Percentiles rank a stretch among this genome's conserved stretches.
These are phyloP conservation scores for Trametes coccinea DNA, from an alignment of 768 basidiomycete species.

Conservation along the genomic window DNA sequence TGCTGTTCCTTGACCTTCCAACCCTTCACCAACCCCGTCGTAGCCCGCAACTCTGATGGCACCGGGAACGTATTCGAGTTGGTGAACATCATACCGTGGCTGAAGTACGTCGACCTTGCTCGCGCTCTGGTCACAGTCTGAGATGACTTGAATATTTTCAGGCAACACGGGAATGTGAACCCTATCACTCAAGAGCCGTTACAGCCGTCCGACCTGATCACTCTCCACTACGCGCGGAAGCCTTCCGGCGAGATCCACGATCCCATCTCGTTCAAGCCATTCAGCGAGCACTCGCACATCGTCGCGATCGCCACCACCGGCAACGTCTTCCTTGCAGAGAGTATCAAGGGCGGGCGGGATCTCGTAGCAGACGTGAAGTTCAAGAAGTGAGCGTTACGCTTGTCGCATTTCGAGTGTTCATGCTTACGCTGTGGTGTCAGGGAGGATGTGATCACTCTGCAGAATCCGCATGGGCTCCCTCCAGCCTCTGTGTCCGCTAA, in stretches of 20 bases:
- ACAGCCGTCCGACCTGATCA: slow-evolving; percentile 71
- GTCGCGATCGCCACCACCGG: slow-evolving; percentile 88
- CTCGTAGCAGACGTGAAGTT: slow-evolving; percentile 84
- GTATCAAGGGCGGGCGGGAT: slow-evolving; percentile 82
- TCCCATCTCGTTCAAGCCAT: slow-evolving; percentile 96
- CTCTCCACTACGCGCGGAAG: slow-evolving; percentile 82
- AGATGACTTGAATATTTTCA: slow-evolving; percentile 31
- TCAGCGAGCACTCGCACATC: slow-evolving; percentile 95
- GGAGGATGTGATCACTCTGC: slow-evolving; percentile 89
- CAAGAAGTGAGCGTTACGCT: slow-evolving; percentile 58
- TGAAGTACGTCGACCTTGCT: slow-evolving; percentile 60
- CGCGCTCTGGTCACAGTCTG: background rate
- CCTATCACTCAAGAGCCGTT: slow-evolving; percentile 75
- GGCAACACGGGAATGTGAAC: slow-evolving; percentile 80
- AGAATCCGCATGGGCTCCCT: slow-evolving; percentile 85
- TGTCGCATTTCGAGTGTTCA: background rate
- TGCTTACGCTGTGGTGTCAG: slow-evolving; percentile 37
- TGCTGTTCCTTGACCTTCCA: slow-evolving; percentile 92
- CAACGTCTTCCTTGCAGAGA: slow-evolving; percentile 92
- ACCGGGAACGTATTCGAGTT: slow-evolving; percentile 85
- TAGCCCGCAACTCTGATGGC: slow-evolving; percentile 79
- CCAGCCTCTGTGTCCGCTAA: slow-evolving; percentile 47
- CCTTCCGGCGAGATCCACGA: slow-evolving; percentile 88
- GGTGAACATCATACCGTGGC: slow-evolving; percentile 91
- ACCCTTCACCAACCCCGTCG: slow-evolving; percentile 86